phyloP scores from a whole-genome alignment of 2,329 filamentous ascomycete species.

The Penicillium sp. region DNA sequence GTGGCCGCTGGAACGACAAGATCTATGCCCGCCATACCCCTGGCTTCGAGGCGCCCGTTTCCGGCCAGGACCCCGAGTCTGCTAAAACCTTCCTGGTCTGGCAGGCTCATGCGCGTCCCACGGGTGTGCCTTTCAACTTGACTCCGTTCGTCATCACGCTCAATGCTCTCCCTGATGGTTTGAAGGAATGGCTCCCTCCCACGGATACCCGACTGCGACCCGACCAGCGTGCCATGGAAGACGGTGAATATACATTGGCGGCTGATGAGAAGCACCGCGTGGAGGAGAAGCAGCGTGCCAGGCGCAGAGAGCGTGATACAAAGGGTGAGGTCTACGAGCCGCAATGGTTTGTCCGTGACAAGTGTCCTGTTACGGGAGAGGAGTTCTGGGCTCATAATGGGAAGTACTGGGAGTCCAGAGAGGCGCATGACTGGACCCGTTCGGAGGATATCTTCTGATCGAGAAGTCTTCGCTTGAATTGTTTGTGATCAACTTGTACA shows the following conservation, averaged over 20 bases:
- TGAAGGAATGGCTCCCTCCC: constrained; percentile 73
- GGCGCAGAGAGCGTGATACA: constrained; percentile 67
- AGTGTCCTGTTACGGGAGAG: constrained; percentile 77
- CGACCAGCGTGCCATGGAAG: constrained; percentile 97
- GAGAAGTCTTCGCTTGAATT: background rate
- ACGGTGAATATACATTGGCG: constrained; percentile 92
- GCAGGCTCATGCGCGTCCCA: constrained; percentile 78
- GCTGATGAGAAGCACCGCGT: constrained; percentile 91
- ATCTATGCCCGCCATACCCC: constrained; percentile 91
- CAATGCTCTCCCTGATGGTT: constrained; percentile 83
- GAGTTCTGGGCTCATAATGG: constrained; percentile 86
- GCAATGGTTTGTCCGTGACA: constrained; percentile 75
- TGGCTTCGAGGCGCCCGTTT: constrained; percentile 67
- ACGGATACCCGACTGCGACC: constrained; percentile 91
- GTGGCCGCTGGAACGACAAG: constrained; percentile 95
- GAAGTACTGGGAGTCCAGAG: constrained; percentile 76
- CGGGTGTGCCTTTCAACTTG: constrained; percentile 90
- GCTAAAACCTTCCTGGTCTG: constrained; percentile 81
- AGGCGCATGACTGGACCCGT: constrained; percentile 60
- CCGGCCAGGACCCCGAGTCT: constrained; percentile 58
- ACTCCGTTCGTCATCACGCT: constrained; percentile 94
- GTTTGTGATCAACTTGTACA: constrained; percentile 13
- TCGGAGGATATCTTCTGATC: constrained; percentile 72
- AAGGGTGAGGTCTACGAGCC: constrained; percentile 77
- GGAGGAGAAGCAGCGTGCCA: constrained; percentile 83